A percentile compares a stretch with the other conserved stretches of the same genome.
These are phyloP conservation scores for Trypanosoma cruzi DNA, from an alignment of 208 protist species.

Conservation along the genomic window DNA sequence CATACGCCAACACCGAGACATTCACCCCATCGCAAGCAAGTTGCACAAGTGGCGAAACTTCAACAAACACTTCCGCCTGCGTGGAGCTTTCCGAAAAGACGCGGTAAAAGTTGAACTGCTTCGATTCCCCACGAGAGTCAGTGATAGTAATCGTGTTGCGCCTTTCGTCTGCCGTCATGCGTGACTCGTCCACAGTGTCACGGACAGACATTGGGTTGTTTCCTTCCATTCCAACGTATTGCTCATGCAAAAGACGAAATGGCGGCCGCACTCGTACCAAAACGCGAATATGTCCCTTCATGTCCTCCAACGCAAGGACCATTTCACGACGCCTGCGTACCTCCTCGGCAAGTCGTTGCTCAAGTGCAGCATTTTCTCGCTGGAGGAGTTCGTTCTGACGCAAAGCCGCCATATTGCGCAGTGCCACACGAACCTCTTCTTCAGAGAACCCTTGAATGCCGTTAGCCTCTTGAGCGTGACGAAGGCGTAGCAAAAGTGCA, in stretches of 20 bases:
- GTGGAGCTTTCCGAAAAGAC: slow-evolving; percentile 22
- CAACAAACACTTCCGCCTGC: slow-evolving; percentile 38
- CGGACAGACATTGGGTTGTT: neutral
- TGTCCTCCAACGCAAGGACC: slow-evolving; percentile 15
- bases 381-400: slow-evolving; percentile 1
- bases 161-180: slow-evolving; percentile 7
- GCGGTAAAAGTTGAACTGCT: slow-evolving; percentile 30
- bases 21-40: slow-evolving; percentile 43
- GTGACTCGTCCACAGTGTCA: neutral
- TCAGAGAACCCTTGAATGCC: slow-evolving; percentile 1
- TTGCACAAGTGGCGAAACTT: slow-evolving; percentile 49
- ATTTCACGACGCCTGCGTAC: slow-evolving; percentile 10
- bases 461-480: neutral
- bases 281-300: slow-evolving; percentile 32
- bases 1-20: slow-evolving; percentile 63
- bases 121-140: neutral
- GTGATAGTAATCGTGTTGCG: slow-evolving; percentile 14
- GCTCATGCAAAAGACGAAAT: slow-evolving; percentile 11
- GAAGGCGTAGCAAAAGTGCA: neutral
- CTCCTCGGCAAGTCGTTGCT: slow-evolving; percentile 4
- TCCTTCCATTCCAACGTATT: neutral
- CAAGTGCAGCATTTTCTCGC: slow-evolving; percentile 13
- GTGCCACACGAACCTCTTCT: slow-evolving; percentile 4
- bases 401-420: neutral
- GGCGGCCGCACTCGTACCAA: slow-evolving; percentile 26